Percentiles rank a stretch among this genome's conserved stretches.
Evolutionary conservation across 164 flowering plant species (phyloP).

Genomic region (grape (Vitis vinifera)): DNA sequence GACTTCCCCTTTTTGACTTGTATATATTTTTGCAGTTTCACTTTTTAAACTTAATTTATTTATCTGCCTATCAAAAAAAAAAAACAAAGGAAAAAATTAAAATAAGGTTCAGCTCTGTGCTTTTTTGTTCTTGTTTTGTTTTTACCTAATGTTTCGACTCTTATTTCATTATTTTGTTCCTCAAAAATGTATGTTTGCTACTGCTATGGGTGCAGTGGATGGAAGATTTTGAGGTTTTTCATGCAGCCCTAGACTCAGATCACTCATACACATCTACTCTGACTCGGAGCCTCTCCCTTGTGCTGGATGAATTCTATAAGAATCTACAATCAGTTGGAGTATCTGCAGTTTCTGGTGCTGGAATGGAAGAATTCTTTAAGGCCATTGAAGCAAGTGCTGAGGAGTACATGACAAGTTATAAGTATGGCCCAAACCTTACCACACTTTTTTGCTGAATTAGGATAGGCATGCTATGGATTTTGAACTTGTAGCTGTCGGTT

Average conservation of each 20-base stretch:
- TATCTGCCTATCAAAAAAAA: too few species aligned
- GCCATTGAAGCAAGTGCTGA: slow-evolving; percentile 82
- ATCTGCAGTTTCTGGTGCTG: slow-evolving; percentile 89
- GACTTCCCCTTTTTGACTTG: too few species aligned
- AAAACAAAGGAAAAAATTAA: too few species aligned
- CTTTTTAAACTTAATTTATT: too few species aligned
- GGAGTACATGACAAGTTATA: slow-evolving; percentile 91
- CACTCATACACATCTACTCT: slow-evolving; percentile 67
- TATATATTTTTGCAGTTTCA: too few species aligned
- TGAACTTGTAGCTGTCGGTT: neutral
- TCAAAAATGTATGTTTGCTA: neutral
- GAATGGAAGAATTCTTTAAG: slow-evolving; percentile 83
- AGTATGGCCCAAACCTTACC: slow-evolving; percentile 33
- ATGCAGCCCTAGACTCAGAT: slow-evolving; percentile 75
- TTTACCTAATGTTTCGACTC: neutral
- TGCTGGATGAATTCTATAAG: slow-evolving; percentile 84
- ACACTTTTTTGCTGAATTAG: neutral
- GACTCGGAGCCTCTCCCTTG: slow-evolving; percentile 79
- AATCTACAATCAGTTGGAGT: slow-evolving; percentile 88
- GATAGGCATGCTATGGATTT: neutral
- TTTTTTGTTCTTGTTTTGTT: neutral
- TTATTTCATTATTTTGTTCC: neutral
- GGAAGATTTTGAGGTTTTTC: slow-evolving; percentile 92
- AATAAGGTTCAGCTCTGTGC: too few species aligned
- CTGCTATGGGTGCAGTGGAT: slow-evolving; percentile 74